Evolutionary conservation across 352 stramenopile genomes (phyloP).

Genomic region (Plasmopara viticola): DNA sequence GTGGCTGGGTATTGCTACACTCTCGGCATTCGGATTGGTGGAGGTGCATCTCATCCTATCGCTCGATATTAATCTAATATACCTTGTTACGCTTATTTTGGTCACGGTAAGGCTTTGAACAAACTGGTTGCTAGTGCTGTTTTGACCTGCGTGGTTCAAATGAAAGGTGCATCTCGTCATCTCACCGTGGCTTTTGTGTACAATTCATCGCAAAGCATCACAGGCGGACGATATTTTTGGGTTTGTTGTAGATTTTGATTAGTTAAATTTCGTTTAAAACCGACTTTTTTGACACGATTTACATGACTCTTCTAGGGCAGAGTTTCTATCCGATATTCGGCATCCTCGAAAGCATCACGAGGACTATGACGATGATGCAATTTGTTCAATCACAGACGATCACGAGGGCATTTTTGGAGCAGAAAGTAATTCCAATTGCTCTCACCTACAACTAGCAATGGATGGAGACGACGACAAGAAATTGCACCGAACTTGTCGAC

Average conservation of each 20-base stretch:
- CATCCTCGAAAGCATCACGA: slow-evolving; percentile 10
- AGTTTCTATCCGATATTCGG: slow-evolving; percentile 50
- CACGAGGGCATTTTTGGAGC: slow-evolving; percentile 4
- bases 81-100: slow-evolving; percentile 53
- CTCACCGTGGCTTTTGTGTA: slow-evolving; percentile 54
- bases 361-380: slow-evolving; percentile 24
- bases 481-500: slow-evolving; percentile 8
- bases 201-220: slow-evolving; percentile 57
- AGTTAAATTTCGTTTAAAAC: background rate
- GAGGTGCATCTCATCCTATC: slow-evolving; percentile 47
- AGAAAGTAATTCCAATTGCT: slow-evolving; percentile 17
- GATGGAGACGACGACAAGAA: slow-evolving; percentile 14
- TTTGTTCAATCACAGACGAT: too few species aligned
- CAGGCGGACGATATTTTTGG: slow-evolving; percentile 66
- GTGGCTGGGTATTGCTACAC: slow-evolving; percentile 49
- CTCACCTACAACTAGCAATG: slow-evolving; percentile 19
- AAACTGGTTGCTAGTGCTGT: slow-evolving; percentile 1
- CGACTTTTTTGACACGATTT: background rate
- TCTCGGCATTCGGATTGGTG: slow-evolving; percentile 59
- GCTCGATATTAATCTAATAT: slow-evolving; percentile 54
- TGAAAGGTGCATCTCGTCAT: slow-evolving; percentile 51
- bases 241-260: slow-evolving; percentile 15
- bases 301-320: slow-evolving; percentile 18
- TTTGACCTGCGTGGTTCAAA: slow-evolving; percentile 1
- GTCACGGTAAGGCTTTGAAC: slow-evolving; percentile 35